Evolutionary conservation across 306 rosid species (phyloP), one percentile per base, ranked within the genome.

Genomic region (Sophora flavescens): DNA sequence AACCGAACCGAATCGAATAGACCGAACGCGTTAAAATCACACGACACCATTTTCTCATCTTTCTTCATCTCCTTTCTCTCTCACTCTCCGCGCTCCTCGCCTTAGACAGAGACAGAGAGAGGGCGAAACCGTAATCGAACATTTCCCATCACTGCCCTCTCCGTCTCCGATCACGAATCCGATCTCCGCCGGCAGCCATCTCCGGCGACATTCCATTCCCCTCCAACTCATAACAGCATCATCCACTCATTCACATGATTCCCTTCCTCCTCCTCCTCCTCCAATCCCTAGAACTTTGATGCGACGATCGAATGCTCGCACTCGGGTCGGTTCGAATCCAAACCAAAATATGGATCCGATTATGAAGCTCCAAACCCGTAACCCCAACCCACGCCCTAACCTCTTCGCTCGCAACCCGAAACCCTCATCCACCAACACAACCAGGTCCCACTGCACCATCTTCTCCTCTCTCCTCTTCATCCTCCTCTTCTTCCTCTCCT

Each of bases 261-360:
- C 80, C 33, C 9, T 14, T 64, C 85, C 2, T 18, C 4, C 22
- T n/a, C n/a, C n/a, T 26, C 41, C 64, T 5, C 36, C 74, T 18
- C 4, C 22, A 18, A 5, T 30, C 70, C 80, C 13, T 41, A 18
- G 17, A 33, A 50, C 62, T 67, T 88, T 88, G 85, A 93, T 93
- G 98, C 98, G 97, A 89, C 88, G 97, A 68, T 85, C 71, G 87
- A 86, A 84, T 76, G 91, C 87, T 61, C 97, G 87, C 13, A 80
- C 35, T 52, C 84, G 90, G 75, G 80, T 69, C 22, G 83, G 8
- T 75, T 79, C 88, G 2, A 81, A 68, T 35, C 70, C 65, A 8
- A 61, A 74, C 65, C 3, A 52, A 35, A 22, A 22, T 1, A 93
- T 93, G 97, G 98, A 93, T 78, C 96, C 94, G 22, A 59, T 68